Conservation (phyloP, 495 filamentous ascomycete species). For the Talaromyces ruber region DNA sequence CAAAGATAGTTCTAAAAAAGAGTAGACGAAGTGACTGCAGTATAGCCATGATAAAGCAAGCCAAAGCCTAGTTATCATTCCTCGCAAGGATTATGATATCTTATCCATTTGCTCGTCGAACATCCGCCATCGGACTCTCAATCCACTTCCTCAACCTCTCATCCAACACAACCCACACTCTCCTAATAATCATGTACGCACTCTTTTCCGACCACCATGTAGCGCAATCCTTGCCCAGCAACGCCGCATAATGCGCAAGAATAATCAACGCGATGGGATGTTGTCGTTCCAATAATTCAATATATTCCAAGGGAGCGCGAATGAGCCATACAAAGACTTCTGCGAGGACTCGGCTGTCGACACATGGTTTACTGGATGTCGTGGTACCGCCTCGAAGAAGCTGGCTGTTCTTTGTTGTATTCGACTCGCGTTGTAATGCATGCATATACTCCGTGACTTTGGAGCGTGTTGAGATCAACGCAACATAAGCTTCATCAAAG, state of each 20-base stretch:
- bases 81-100: background rate
- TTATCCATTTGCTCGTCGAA: background rate
- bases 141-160: background rate
- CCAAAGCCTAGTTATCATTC: background rate
- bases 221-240: constrained; percentile 24
- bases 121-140: constrained; percentile 1
- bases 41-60: background rate
- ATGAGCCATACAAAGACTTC: constrained; percentile 34
- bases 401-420: too few relatives aligned
- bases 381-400: background rate
- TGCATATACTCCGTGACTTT: background rate
- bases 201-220: constrained; percentile 31
- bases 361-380: background rate
- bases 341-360: constrained; percentile 6
- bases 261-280: constrained; percentile 29
- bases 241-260: constrained; percentile 30
- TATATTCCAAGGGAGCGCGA: constrained; percentile 17
- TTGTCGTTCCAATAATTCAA: constrained; percentile 20
- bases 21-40: background rate
- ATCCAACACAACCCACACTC: background rate
- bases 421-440: background rate
- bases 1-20: too few relatives aligned
- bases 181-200: background rate
- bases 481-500: background rate
- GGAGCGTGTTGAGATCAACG: background rate